These are phyloP conservation scores for Saturnispora quitensis DNA, from an alignment of 805 yeast genomes.

Conservation along the genomic window DNA sequence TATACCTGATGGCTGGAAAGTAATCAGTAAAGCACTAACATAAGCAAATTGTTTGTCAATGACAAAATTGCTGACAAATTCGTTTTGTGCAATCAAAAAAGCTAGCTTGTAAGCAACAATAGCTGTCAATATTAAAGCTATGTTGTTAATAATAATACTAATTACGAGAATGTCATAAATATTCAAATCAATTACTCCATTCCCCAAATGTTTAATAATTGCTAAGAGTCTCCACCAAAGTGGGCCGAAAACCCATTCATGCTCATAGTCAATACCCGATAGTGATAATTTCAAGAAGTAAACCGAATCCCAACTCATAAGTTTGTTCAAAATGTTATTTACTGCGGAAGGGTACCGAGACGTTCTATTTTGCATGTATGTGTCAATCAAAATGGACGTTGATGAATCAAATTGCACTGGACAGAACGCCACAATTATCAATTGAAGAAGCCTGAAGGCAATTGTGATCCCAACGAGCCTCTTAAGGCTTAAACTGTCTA, in stretches of 20 bases:
- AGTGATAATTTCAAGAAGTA: constrained; percentile 55
- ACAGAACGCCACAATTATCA: constrained; percentile 29
- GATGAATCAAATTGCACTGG: constrained; percentile 46
- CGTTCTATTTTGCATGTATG: constrained; percentile 10
- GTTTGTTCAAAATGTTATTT: constrained; percentile 34
- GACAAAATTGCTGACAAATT: not conserved
- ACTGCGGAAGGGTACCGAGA: constrained; percentile 3
- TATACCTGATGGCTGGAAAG: constrained; percentile 72
- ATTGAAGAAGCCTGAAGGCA: constrained; percentile 30
- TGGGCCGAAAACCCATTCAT: constrained; percentile 83
- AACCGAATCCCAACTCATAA: constrained; percentile 81
- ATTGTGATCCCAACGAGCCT: not conserved
- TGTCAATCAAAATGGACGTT: constrained; percentile 28
- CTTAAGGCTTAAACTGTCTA: not conserved
- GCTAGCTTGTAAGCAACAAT: constrained; percentile 46
- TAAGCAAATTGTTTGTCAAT: constrained; percentile 9
- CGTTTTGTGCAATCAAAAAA: constrained; percentile 9
- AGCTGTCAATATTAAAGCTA: constrained; percentile 41
- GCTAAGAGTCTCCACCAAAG: constrained; percentile 51
- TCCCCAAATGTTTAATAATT: constrained; percentile 28
- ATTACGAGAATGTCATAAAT: constrained; percentile 24
- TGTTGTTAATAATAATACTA: constrained; percentile 43
- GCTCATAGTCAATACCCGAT: constrained; percentile 57
- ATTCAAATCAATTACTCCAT: constrained; percentile 17
- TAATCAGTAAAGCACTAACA: constrained; percentile 31